Evolutionary conservation across 169 alveolate species (phyloP), one percentile per base, ranked within the genome.

Genomic region (Plasmodium vivax): DNA sequence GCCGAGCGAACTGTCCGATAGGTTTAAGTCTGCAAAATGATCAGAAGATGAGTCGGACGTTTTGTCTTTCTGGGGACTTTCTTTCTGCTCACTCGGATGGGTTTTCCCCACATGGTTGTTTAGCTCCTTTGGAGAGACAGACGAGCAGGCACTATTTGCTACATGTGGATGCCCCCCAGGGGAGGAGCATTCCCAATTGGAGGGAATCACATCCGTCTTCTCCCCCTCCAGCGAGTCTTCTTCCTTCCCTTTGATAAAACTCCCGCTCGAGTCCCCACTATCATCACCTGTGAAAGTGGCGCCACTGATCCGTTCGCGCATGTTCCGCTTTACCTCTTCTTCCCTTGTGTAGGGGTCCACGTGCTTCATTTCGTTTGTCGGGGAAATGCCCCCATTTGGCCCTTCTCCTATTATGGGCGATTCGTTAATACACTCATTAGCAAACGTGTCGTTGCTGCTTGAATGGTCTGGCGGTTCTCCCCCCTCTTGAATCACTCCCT

Each of bases 1-100:
- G 51, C 83, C 73, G 34, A 82, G 38, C 30, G 95, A 92, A 92
- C 77, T 82, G 23, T 92, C 95, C 1, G 79, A 82, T 72, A 88
- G 68, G 32, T 75, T 56, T n/a, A 88, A 54, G 19, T 88, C 94
- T 16, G 51, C 84, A 38, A 74, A 85, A 32, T 74, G 30, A 47
- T 85, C 93, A 16, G 85, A n/a, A 2, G 84, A 84, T 7, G 54
- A 41, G 51, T 84, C 14, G 6, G 16, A 36, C 4, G 73, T 38
- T 41, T 43, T 56, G 16, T 43, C 32, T 41, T 38, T 30, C 30
- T 12, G 19, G 32, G 0, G 16, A 6, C 0, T 43, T 83, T 36
- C 62, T 16, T 10, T 83, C 27, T 4, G 23, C 36, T 34, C 62
- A 12, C n/a, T 16, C 47, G 23, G 41, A 12, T 10, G 62, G 19